These are phyloP conservation scores for Heterobasidion irregulare DNA, from an alignment of 1,284 basidiomycete genomes.

Conservation along the genomic window DNA sequence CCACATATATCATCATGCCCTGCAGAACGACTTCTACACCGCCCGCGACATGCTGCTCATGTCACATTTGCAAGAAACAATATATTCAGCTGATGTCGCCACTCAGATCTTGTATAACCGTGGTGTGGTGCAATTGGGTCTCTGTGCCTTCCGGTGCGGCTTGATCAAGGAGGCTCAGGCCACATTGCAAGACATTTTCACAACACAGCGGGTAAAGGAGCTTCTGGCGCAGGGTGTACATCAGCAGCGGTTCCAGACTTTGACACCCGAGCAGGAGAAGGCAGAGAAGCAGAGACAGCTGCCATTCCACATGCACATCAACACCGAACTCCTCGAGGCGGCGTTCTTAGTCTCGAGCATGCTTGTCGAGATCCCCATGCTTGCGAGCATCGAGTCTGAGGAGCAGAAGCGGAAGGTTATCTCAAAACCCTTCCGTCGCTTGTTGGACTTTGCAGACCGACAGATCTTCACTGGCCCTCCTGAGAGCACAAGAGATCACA, in stretches of 20 bases:
- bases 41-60: constrained; percentile 98
- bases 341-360: constrained; percentile 98
- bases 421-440: constrained; percentile 91
- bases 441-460: constrained; percentile 95
- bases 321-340: constrained; percentile 95
- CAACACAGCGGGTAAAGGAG: constrained; percentile 94
- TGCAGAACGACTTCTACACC: constrained; percentile 95
- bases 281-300: constrained; percentile 93
- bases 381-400: constrained; percentile 91
- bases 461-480: constrained; percentile 98
- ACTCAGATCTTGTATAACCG: constrained; percentile 99
- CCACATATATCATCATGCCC: constrained; percentile 96
- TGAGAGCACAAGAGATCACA: constrained; percentile 97
- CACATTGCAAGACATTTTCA: constrained; percentile 93
- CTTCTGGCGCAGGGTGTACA: constrained; percentile 95
- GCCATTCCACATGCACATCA: constrained; percentile 99
- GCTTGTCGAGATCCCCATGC: constrained; percentile 94
- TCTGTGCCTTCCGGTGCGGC: constrained; percentile 94
- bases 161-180: constrained; percentile 92
- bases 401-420: constrained; percentile 89
- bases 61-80: constrained; percentile 97
- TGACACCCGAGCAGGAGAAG: constrained; percentile 94
- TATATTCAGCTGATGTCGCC: constrained; percentile 91
- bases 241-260: constrained; percentile 81
- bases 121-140: constrained; percentile 92